phyloP scores from a whole-genome alignment of 139 green algal genomes.

The Chlamydomonas eustigma region DNA sequence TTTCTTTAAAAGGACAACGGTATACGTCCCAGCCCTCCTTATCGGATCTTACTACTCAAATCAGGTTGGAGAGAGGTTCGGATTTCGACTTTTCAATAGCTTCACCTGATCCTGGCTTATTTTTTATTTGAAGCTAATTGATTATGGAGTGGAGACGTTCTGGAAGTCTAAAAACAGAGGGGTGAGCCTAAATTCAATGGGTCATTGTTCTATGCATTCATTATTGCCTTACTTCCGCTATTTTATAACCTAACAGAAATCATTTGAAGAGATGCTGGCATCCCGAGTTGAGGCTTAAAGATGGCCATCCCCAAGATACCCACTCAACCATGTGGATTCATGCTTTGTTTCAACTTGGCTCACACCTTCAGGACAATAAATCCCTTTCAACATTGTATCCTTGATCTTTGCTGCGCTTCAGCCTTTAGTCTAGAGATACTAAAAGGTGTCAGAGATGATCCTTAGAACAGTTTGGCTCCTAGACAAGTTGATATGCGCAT shows the following conservation, averaged over 20 bases:
- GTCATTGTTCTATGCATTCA: neutral
- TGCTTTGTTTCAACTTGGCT: too few species aligned
- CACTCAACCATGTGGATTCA: too few species aligned
- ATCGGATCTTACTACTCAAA: slow-evolving; percentile 47
- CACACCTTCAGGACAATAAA: too few species aligned
- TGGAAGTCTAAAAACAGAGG: slow-evolving; percentile 41
- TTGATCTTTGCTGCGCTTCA: too few species aligned
- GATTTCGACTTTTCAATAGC: neutral
- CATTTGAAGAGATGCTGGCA: slow-evolving; percentile 4
- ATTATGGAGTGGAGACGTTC: slow-evolving; percentile 21
- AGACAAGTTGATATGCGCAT: too few species aligned
- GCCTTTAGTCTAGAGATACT: too few species aligned
- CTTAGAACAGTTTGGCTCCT: too few species aligned
- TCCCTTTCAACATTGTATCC: too few species aligned
- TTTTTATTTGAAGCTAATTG: slow-evolving; percentile 28
- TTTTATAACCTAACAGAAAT: slow-evolving; percentile 2
- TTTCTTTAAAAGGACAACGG: slow-evolving; percentile 48
- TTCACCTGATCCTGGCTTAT: neutral
- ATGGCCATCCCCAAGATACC: too few species aligned
- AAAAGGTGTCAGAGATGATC: too few species aligned
- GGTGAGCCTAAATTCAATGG: slow-evolving; percentile 19
- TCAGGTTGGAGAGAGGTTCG: slow-evolving; percentile 24
- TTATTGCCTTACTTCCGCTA: neutral
- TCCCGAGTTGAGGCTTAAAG: neutral
- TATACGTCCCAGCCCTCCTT: slow-evolving; percentile 45